Evolutionary conservation across 2,329 filamentous ascomycete genomes (phyloP).

Genomic region (Colletotrichum caudatum): DNA sequence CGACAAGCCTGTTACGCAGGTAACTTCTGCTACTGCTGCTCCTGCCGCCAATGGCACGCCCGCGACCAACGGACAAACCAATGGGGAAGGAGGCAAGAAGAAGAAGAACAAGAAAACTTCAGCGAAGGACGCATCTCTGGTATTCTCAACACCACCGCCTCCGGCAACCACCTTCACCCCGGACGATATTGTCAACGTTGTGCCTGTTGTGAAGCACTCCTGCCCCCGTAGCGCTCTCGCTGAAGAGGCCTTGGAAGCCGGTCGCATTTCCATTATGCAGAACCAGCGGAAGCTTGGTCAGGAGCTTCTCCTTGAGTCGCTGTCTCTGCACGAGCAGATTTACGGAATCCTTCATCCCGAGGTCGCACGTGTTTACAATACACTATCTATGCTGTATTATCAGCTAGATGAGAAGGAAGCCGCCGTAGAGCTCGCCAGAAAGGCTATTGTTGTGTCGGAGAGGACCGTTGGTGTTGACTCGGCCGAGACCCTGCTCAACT

Average conservation of each 20-base stretch:
- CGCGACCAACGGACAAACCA: conserved; percentile 55
- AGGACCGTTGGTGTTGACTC: conserved; percentile 94
- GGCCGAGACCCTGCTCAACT: conserved; percentile 92
- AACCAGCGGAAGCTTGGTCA: conserved; percentile 96
- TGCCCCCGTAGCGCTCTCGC: conserved; percentile 90
- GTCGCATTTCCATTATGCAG: conserved; percentile 94
- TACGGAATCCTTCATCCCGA: conserved; percentile 98
- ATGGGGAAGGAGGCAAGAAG: conserved; percentile 65
- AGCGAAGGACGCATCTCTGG: conserved; percentile 65
- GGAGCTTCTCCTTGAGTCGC: conserved; percentile 93
- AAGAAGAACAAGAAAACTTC: conserved; percentile 70
- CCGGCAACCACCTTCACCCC: conserved; percentile 71
- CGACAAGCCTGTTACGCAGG: conserved; percentile 46
- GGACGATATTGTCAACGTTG: conserved; percentile 90
- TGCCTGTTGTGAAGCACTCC: conserved; percentile 96
- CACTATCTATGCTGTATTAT: conserved; percentile 94
- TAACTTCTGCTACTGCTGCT: conserved; percentile 48
- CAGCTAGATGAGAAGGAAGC: conserved; percentile 98
- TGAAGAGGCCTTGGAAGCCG: conserved; percentile 95
- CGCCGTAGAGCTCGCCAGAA: conserved; percentile 93
- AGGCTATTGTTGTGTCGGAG: conserved; percentile 96
- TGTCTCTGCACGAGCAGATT: conserved; percentile 97
- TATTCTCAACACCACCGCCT: conserved; percentile 49
- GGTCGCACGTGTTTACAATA: conserved; percentile 95
- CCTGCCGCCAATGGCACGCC: conserved; percentile 53